Conservation (phyloP, 192 early-diverging fungal species). For the Coemansia sp. region DNA sequence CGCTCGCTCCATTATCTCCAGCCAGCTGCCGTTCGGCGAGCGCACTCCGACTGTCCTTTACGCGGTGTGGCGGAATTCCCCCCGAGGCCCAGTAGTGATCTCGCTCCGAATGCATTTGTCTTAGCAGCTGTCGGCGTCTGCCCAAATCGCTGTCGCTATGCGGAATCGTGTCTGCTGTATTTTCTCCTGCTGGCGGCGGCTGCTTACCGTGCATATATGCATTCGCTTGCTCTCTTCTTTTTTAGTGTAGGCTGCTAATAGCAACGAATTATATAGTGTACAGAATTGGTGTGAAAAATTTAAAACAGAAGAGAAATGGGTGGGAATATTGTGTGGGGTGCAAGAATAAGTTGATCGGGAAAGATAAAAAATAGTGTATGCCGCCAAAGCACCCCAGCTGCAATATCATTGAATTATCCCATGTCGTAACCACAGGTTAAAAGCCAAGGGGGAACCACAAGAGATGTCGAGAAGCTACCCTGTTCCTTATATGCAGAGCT, state of each 20-base stretch:
- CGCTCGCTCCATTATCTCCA: background rate
- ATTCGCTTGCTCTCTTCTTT: background rate
- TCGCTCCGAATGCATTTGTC: conserved; percentile 29
- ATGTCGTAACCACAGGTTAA: too few relatives aligned
- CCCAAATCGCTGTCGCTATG: background rate
- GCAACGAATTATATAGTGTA: background rate
- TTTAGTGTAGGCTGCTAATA: background rate
- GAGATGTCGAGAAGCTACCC: too few relatives aligned
- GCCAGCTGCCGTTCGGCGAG: background rate
- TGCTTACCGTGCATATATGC: conserved; percentile 6
- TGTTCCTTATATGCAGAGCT: too few relatives aligned
- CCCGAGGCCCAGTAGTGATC: conserved; percentile 46
- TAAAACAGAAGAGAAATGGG: background rate
- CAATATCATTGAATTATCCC: too few relatives aligned
- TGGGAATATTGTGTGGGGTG: conserved; percentile 1
- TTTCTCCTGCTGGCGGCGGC: background rate
- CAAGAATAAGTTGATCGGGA: background rate
- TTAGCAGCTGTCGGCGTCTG: background rate
- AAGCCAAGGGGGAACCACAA: too few relatives aligned
- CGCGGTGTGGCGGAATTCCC: conserved; percentile 36
- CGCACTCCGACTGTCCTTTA: conserved; percentile 15
- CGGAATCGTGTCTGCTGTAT: background rate
- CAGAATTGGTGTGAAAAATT: background rate
- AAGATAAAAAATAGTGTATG: too few relatives aligned
- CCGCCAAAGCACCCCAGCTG: too few relatives aligned